Evolutionary conservation across 2,329 filamentous ascomycete species (phyloP), one percentile per base, ranked within the genome.

Genomic region (Cercospora beticola): DNA sequence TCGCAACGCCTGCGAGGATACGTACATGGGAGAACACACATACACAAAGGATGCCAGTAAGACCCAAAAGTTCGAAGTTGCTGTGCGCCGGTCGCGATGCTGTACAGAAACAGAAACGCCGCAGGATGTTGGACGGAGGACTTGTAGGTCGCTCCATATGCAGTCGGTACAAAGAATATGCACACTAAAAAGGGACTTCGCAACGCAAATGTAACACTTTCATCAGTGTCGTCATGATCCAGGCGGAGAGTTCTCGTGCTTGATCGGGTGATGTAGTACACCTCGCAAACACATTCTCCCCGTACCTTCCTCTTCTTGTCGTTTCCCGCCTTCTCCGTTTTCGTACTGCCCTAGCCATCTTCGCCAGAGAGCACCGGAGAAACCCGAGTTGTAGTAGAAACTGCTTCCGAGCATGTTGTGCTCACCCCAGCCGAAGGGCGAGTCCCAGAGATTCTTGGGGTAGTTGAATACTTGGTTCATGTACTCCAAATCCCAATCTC

Each of bases 401-500:
- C 78, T 82, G 75, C 80, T 82, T 65, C 83, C 83, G 6, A 84
- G 79, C 73, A 84, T 79, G 71, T 85, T 85, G 76, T 85, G 82
- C 74, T 85, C 83, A 28, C 83, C 83, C 82, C 82, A 84, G 49
- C 83, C 83, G 66, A 85, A 85, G 2, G 83, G 81, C 33, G 80
- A 82, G 70, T 83, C 82, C 46, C 79, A 80, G 3, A 79, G 79
- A 67, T 81, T 80, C 21, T 78, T 77, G 5, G 83, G 83, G 69
- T 82, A 80, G 76, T 85, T 85, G 79, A 84, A 84, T 26, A 81
- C 80, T 68, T 81, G 78, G 67, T 84, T 79, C 74, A 84, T 80
- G 65, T 79, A 77, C 64, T 81, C 79, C 16, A 83, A 76, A 18
- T 83, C 81, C 90, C 90, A 93, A 61, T 90, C 86, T 69, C 91